Base-by-base conservation (phyloP, 2,329 filamentous ascomycete genomes). In the Coleophoma crateriformis region DNA sequence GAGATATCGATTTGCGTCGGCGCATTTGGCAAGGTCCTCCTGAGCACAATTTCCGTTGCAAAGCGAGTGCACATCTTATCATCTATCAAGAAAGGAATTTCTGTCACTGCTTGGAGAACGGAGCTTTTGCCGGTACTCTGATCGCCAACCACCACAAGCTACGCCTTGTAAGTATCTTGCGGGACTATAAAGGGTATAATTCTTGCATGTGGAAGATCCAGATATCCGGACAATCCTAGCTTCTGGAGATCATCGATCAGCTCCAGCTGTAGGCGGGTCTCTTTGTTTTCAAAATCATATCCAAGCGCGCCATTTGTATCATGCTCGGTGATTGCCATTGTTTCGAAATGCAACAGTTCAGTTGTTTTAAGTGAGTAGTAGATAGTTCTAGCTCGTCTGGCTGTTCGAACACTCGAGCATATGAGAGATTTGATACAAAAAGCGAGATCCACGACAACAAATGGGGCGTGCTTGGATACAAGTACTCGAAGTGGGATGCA, bases 11-110 rank as follows among this genome's bases (percentile, higher is more conserved):
- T 46, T 33, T 37, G 43, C 12, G 47, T 48, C 13, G 35, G 19
- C 12, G 48, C n/a, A 8, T 33, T 33, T 20, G 53, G 47, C 8
- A 33, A 35, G 13, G 47, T 60, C 40, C 57, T 55, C 17, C 57
- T 57, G 8, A 67, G 68, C 3, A 67, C 67, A 34, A 76, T 73
- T 49, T 74, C 64, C 0, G 70, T 74, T 3, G 70, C 68, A 51
- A 72, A 74, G 1, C 68, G 59, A 6, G 71, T 75, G 44, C 71
- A 74, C 13, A 71, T 59, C 2, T 64, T 65, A 17, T 60, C 61
- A 27, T 66, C 58, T 2, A 64, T 61, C 22, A 70, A 69, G 49
- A 74, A 71, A 2, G 64, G 62, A 7, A 71, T 54, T 1, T 61
- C 58, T 4, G 68, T 71, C 41, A 68, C 17, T 39, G 62, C 55